Evolutionary conservation across 164 flowering plant species (phyloP).

Genomic region (Tetrastigma voinierianum): DNA sequence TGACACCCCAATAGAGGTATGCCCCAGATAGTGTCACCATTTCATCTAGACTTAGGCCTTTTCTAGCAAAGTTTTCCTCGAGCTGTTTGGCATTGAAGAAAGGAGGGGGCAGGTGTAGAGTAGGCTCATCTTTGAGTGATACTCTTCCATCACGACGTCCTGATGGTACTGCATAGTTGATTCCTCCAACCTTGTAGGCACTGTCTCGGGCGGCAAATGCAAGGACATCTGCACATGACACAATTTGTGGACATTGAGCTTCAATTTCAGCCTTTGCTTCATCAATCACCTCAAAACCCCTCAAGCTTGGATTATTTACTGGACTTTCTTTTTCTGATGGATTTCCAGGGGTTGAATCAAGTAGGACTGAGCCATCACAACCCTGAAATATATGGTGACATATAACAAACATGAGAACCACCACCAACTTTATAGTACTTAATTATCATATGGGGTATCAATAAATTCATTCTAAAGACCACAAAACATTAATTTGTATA

Average conservation of each 20-base stretch:
- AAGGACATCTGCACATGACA: conserved; percentile 62
- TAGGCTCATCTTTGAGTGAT: conserved; percentile 20
- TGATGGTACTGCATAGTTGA: conserved; percentile 35
- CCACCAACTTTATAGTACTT: no score
- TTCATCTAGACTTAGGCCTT: conserved; percentile 25
- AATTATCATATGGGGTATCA: no score
- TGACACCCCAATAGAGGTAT: conserved; percentile 33
- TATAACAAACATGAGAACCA: not conserved
- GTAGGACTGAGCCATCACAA: conserved; percentile 56
- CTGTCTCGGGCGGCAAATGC: conserved; percentile 63
- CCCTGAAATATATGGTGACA: conserved; percentile 30
- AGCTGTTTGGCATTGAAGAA: conserved; percentile 14
- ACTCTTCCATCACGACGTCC: conserved; percentile 46
- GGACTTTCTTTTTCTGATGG: conserved; percentile 39
- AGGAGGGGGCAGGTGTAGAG: conserved; percentile 22
- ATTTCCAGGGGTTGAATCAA: conserved; percentile 40
- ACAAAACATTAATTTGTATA: not conserved
- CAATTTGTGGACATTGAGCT: conserved; percentile 40
- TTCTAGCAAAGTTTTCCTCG: conserved; percentile 11
- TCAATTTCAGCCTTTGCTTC: conserved; percentile 47
- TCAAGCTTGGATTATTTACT: conserved; percentile 40
- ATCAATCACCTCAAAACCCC: conserved; percentile 62
- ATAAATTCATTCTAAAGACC: not conserved
- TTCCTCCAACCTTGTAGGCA: conserved; percentile 29
- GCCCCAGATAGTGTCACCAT: conserved; percentile 47